Evolutionary conservation across 768 basidiomycete species (phyloP).

Genomic region (Filobasidium wieringae): DNA sequence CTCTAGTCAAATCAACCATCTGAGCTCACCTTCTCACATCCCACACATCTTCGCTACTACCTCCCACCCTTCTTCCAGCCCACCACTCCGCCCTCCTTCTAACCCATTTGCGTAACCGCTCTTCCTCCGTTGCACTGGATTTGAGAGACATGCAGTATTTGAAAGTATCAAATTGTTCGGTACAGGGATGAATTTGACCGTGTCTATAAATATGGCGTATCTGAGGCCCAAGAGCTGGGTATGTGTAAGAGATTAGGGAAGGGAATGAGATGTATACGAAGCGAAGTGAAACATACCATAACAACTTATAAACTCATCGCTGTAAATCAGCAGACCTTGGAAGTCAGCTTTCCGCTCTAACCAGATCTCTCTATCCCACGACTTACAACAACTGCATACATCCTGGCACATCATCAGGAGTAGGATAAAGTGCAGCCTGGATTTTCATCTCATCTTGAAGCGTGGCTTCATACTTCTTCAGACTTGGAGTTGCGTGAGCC

Average conservation of each 20-base stretch:
- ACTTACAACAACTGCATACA: conserved; percentile 54
- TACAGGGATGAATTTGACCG: conserved; percentile 61
- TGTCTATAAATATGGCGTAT: conserved; percentile 75
- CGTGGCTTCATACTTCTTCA: conserved; percentile 21
- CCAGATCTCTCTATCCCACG: no score
- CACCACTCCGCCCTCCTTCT: conserved; percentile 83
- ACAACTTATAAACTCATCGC: conserved; percentile 41
- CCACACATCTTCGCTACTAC: conserved; percentile 94
- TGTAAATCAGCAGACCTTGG: conserved; percentile 48
- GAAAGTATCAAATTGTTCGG: conserved; percentile 73
- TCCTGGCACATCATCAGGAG: conserved; percentile 63
- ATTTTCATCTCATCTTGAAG: conserved; percentile 31
- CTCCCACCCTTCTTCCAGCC: conserved; percentile 60
- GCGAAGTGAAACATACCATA: conserved; percentile 30
- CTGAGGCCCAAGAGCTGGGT: conserved; percentile 62
- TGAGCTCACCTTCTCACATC: conserved; percentile 49
- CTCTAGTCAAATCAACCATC: background rate
- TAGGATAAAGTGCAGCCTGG: conserved; percentile 47
- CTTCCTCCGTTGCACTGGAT: conserved; percentile 57
- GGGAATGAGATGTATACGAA: background rate
- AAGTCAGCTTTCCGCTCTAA: conserved; percentile 38
- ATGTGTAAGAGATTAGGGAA: background rate
- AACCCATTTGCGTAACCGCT: conserved; percentile 73
- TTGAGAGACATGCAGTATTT: conserved; percentile 87
- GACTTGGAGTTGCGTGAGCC: conserved; percentile 15